Conservation (phyloP, 768 basidiomycete species). For the Lentinus brumalis region DNA sequence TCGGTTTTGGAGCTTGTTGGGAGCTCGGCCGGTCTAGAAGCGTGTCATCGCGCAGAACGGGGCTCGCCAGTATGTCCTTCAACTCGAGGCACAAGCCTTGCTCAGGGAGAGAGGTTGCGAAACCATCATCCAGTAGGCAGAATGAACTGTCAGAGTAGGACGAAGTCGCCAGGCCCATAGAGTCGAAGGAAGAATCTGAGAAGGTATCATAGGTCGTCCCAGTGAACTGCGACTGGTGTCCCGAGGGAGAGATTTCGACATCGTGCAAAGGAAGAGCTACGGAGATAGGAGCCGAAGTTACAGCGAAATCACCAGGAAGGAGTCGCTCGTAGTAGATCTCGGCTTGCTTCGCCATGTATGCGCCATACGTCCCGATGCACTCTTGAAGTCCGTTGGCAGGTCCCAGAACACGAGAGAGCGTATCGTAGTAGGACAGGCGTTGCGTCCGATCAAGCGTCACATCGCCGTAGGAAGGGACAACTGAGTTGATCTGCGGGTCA, state of each 20-base stretch:
- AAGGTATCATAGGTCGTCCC: no score
- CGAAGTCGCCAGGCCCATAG: not conserved
- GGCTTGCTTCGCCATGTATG: constrained; percentile 51
- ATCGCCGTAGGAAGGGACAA: constrained; percentile 31
- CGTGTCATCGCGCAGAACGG: constrained; percentile 9
- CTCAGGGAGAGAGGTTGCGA: not conserved
- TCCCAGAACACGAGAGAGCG: constrained; percentile 51
- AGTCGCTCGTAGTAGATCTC: constrained; percentile 51
- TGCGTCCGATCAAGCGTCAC: constrained; percentile 45
- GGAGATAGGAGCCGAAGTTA: not conserved
- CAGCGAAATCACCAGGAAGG: not conserved
- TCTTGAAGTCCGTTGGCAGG: constrained; percentile 50
- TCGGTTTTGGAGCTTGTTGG: not conserved
- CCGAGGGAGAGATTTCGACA: constrained; percentile 3
- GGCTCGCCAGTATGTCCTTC: constrained; percentile 26
- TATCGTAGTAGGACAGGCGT: constrained; percentile 52
- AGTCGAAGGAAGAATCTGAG: not conserved
- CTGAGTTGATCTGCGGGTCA: constrained; percentile 8
- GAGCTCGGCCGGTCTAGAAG: not conserved
- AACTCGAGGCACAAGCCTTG: constrained; percentile 14
- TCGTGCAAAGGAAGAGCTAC: not conserved
- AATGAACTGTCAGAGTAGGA: not conserved
- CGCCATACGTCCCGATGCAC: constrained; percentile 52
- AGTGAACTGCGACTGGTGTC: no score
- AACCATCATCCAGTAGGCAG: not conserved